Evolutionary conservation across 2,329 filamentous ascomycete species (phyloP).

Genomic region (Penicillium sumatraense): DNA sequence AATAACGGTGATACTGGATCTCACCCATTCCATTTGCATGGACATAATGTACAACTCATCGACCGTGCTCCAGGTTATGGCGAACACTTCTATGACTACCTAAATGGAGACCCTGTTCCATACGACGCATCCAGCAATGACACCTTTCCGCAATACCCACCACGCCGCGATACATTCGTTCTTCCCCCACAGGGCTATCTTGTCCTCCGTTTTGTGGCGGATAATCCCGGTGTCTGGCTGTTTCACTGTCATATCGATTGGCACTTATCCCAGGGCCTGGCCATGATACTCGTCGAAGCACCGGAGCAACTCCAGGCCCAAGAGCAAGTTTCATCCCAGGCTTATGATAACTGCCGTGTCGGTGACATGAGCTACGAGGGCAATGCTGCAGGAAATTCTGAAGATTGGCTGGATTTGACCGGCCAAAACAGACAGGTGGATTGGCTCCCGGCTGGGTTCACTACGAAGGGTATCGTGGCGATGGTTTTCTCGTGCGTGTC

Average conservation of each 20-base stretch:
- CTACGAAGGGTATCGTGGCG: conserved; percentile 71
- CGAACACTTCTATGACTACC: conserved; percentile 58
- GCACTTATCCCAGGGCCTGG: conserved; percentile 29
- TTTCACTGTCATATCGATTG: conserved; percentile 34
- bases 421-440: conserved; percentile 63
- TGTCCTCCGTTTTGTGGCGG: conserved; percentile 25
- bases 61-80: conserved; percentile 62
- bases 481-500: conserved; percentile 72
- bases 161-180: conserved; percentile 24
- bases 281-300: conserved; percentile 15
- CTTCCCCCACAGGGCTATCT: conserved; percentile 24
- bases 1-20: conserved; percentile 49
- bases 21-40: conserved; percentile 59
- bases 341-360: conserved; percentile 59
- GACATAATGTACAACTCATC: conserved; percentile 70
- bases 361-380: conserved; percentile 59
- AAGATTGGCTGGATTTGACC: conserved; percentile 64
- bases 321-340: conserved; percentile 1
- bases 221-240: conserved; percentile 33
- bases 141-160: conserved; percentile 8
- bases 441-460: conserved; percentile 71
- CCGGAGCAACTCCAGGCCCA: conserved; percentile 22
- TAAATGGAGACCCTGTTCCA: conserved; percentile 19
- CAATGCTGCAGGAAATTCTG: conserved; percentile 76
- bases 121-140: conserved; percentile 9